Evolutionary conservation across 495 filamentous ascomycete species (phyloP).

Genomic region (Aspergillus bridgeri): DNA sequence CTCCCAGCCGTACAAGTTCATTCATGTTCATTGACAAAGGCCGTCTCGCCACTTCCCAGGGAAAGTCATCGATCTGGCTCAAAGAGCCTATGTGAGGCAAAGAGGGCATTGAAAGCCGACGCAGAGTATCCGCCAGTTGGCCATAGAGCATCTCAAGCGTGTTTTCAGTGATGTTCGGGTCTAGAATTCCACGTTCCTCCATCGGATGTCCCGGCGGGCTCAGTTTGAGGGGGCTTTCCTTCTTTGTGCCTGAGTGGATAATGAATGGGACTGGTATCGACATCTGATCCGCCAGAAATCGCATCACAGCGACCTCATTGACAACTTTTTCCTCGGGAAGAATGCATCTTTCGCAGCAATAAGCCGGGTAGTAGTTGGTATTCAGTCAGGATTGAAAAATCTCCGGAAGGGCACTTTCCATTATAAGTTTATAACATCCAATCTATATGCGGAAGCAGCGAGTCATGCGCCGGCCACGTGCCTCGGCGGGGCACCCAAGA

Average conservation of each 20-base stretch:
- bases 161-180: slow-evolving; percentile 26
- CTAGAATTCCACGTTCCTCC: slow-evolving; percentile 21
- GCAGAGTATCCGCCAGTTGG: slow-evolving; percentile 30
- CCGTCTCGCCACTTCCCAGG: slow-evolving; percentile 18
- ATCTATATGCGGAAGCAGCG: neutral
- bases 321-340: slow-evolving; percentile 40
- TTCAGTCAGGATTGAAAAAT: no score
- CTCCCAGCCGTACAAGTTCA: slow-evolving; percentile 27
- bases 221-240: slow-evolving; percentile 17
- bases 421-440: no score
- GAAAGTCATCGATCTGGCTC: slow-evolving; percentile 19
- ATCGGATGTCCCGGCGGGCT: slow-evolving; percentile 17
- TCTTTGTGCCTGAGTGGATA: slow-evolving; percentile 29
- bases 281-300: slow-evolving; percentile 27
- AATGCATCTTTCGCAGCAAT: no score
- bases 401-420: no score
- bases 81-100: slow-evolving; percentile 39
- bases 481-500: neutral
- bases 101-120: slow-evolving; percentile 29
- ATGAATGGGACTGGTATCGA: slow-evolving; percentile 34
- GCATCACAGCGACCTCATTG: slow-evolving; percentile 42
- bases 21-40: slow-evolving; percentile 28
- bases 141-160: slow-evolving; percentile 30
- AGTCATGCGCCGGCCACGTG: neutral
- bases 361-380: no score